Conservation (phyloP, 352 stramenopile genomes). For the Globisporangium heterothallicum region DNA sequence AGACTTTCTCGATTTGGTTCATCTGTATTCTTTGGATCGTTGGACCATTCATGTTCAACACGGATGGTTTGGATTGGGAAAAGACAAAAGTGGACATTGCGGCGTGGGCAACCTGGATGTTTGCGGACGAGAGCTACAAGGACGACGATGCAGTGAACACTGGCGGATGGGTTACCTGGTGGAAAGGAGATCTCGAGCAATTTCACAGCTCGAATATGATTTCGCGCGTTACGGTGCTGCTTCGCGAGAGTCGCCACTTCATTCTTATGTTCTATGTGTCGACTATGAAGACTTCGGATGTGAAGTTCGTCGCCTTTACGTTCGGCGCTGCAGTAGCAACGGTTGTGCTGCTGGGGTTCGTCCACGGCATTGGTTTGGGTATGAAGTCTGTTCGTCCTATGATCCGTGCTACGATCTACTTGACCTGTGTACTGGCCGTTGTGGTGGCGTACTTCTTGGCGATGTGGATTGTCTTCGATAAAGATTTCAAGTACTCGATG, state of each 20-base stretch:
- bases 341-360: slow-evolving; percentile 39
- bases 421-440: slow-evolving; percentile 21
- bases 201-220: slow-evolving; percentile 65
- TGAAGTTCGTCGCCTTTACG: slow-evolving; percentile 45
- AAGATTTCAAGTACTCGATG: slow-evolving; percentile 33
- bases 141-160: slow-evolving; percentile 57
- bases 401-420: slow-evolving; percentile 43
- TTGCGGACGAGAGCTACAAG: slow-evolving; percentile 50
- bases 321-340: slow-evolving; percentile 47
- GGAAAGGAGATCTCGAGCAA: slow-evolving; percentile 59
- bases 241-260: slow-evolving; percentile 71
- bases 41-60: slow-evolving; percentile 77
- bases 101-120: slow-evolving; percentile 71
- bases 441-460: slow-evolving; percentile 47
- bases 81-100: slow-evolving; percentile 71
- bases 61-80: slow-evolving; percentile 63
- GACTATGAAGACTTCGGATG: slow-evolving; percentile 38
- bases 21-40: slow-evolving; percentile 68
- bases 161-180: slow-evolving; percentile 73
- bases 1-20: slow-evolving; percentile 80
- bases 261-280: slow-evolving; percentile 71
- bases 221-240: slow-evolving; percentile 55
- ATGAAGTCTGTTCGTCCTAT: slow-evolving; percentile 38
- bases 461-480: slow-evolving; percentile 33
- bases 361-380: slow-evolving; percentile 34